Evolutionary conservation across 2,329 filamentous ascomycete genomes (phyloP), one percentile per base, ranked within the genome.

Genomic region (Penicillium digitatum): DNA sequence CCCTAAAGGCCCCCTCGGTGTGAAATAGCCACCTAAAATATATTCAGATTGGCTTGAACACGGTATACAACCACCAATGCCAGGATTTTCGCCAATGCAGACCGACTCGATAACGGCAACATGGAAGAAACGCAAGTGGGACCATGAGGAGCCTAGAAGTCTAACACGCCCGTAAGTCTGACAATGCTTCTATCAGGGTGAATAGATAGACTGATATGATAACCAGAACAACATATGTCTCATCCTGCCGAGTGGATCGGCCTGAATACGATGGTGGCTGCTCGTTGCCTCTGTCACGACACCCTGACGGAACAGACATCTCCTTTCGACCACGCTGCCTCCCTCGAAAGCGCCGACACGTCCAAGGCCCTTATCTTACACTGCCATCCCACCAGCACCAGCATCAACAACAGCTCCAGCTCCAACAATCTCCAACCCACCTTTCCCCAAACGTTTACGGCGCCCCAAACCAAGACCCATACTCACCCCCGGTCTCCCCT

Each of bases 401-500:
- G 22, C 52, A 47, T 10, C 61, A 44, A 12, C 39, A 27, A n/a
- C 22, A 18, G 14, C 40, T 18, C 24, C 51, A 48, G 38, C 55
- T 40, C 3, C 61, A 61, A 31, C 59, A 58, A 37, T 50, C 48
- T 8, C 54, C 60, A 6, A 56, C 53, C 16, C 55, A 62, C 10
- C 60, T 68, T n/a, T 61, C 61, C 38, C 62, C 61, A 5, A 62
- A 59, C 37, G 44, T 62, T 31, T 69, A 60, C 54, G 48, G 44
- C 27, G 18, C 26, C 46, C 42, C 53, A 34, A 49, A 58, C 11
- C 52, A 58, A 52, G 54, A 62, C 44, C 56, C 58, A 27, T 61
- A 61, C 24, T 65, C 66, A 12, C 65, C 66, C 7, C 62, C 65
- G 14, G 59, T 66, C 12, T 70, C 64, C 7, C 66, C 68, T 9